These are phyloP conservation scores for Yamadazyma endophytica DNA, from an alignment of 805 yeast species.

Conservation along the genomic window DNA sequence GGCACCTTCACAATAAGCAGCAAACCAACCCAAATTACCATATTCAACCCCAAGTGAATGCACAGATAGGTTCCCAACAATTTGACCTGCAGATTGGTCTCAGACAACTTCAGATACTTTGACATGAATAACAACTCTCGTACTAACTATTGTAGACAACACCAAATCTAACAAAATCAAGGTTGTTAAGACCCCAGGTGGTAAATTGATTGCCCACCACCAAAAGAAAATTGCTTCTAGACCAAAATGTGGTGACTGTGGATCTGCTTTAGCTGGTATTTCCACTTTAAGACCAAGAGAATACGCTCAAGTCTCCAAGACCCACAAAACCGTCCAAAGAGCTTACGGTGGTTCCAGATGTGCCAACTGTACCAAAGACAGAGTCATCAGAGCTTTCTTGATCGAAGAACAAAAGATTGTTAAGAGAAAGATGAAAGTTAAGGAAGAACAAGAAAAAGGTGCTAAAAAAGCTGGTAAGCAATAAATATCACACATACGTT, in stretches of 20 bases:
- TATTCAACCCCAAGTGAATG: too few relatives aligned
- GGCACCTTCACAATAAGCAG: too few relatives aligned
- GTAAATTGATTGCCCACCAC: constrained; percentile 97
- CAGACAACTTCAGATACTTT: too few relatives aligned
- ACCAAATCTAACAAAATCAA: constrained; percentile 99
- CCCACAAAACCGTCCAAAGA: constrained; percentile 98
- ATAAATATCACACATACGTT: constrained; percentile 15
- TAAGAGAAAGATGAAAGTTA: constrained; percentile 98
- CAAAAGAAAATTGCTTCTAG: constrained; percentile 86
- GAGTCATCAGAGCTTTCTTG: constrained; percentile 99
- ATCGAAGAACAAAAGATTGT: constrained; percentile 99
- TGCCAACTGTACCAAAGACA: constrained; percentile 98
- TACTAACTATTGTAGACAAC: constrained; percentile 70
- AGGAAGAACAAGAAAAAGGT: constrained; percentile 80
- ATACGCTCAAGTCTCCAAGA: constrained; percentile 91
- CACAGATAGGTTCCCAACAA: too few relatives aligned
- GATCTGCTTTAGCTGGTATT: constrained; percentile 78
- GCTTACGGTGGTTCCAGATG: constrained; percentile 99
- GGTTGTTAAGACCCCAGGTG: constrained; percentile 99
- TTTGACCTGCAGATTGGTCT: too few relatives aligned
- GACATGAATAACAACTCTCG: too few relatives aligned
- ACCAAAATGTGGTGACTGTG: constrained; percentile 89
- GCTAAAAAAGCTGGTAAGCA: constrained; percentile 31
- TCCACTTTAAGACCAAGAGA: constrained; percentile 97
- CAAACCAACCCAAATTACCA: too few relatives aligned